Base-by-base conservation (phyloP, 805 yeast genomes). In the Kodamaea fukazawae region DNA sequence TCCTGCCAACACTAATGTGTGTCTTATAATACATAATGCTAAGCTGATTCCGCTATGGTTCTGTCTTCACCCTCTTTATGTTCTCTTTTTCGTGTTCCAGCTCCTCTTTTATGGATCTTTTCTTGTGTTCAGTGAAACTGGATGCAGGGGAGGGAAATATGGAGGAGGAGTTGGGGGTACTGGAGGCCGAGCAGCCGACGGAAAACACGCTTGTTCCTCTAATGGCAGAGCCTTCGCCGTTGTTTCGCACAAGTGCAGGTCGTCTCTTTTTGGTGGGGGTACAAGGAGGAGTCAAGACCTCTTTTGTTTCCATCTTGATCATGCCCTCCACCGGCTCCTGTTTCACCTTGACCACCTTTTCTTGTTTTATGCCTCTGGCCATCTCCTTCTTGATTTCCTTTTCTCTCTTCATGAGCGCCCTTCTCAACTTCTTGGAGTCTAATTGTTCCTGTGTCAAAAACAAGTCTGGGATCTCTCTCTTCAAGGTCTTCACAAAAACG, bases 401-500 rank as follows among this genome's bases (percentile, higher is more conserved):
- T 40, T 34, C 31, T n/a, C 32, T 32, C 25, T 30, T 25, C 25
- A 23, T 38, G 29, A 17, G 4, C 3, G 29, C 14, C 20, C 35
- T 41, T 28, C 55, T 61, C 34, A 69, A 55, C 47, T 65, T 67
- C 61, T 65, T 65, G 20, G 68, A 58, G 47, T 70, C 74, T 32
- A 70, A 57, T 49, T 70, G 73, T 42, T 70, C 71, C 57, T 81
- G 86, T 3, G 75, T 70, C 54, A 72, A 67, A 66, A 84, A 85
- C 49, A 83, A 67, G 43, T 73, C 76, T 2, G 93, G 89, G 5
- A 79, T 61, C 30, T 77, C 73, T 4, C 45, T 40, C 47, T 75
- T 72, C 27, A 86, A 59, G 32, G 71, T 68, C 11, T 65, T 60
- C 17, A 89, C 83, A 79, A 95, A 91, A 16, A 70, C 70, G 61